Percentiles rank a stretch among this genome's conserved stretches.
Conservation (phyloP, 2,329 filamentous ascomycete species). For the Neopestalotiopsis clavispora region DNA sequence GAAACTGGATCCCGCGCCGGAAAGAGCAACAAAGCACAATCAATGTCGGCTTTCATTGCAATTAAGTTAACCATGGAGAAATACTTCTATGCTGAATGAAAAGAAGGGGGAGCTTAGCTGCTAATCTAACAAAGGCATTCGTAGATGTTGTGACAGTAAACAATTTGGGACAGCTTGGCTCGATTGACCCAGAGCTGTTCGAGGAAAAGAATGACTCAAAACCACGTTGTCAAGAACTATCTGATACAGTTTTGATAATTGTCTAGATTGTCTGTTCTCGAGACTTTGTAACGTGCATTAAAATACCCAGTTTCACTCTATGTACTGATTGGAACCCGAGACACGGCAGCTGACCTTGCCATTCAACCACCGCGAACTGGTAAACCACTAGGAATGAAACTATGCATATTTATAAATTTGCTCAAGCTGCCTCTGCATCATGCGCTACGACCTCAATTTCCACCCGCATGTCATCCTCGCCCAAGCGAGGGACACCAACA, state of each 20-base stretch:
- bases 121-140: not conserved
- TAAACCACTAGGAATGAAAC: too few species aligned
- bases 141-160: not conserved
- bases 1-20: not conserved
- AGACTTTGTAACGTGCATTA: not conserved
- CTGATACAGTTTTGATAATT: not conserved
- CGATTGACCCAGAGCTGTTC: not conserved
- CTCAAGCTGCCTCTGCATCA: not conserved
- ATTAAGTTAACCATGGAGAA: not conserved
- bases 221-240: not conserved
- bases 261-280: not conserved
- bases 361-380: not conserved
- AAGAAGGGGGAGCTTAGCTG: not conserved
- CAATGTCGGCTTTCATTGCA: not conserved
- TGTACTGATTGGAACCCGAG: not conserved
- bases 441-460: constrained; percentile 61
- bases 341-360: not conserved
- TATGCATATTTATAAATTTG: not conserved
- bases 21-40: not conserved
- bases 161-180: not conserved
- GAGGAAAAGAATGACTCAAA: not conserved
- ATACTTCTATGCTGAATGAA: not conserved
- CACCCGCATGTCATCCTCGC: constrained; percentile 54
- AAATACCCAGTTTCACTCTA: not conserved
- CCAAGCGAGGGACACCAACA: constrained; percentile 54